These are phyloP conservation scores for Dactylellina drechsleri DNA, from an alignment of 2,329 filamentous ascomycete species.

Conservation along the genomic window DNA sequence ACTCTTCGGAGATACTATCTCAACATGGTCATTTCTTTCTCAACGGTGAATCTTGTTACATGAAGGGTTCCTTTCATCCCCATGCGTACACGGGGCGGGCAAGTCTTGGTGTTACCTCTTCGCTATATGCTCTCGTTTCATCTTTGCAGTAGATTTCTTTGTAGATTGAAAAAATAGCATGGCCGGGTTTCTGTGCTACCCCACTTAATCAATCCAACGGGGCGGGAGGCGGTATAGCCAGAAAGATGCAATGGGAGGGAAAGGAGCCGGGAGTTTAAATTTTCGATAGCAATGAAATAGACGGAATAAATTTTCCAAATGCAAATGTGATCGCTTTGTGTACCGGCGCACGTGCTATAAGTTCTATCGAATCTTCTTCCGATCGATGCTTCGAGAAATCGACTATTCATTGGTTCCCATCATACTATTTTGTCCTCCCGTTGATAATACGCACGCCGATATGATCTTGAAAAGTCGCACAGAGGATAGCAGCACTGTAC, in stretches of 20 bases:
- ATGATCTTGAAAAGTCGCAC: constrained; percentile 36
- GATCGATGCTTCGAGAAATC: constrained; percentile 15
- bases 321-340: neutral
- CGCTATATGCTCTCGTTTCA: neutral
- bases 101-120: neutral
- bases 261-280: too few species aligned
- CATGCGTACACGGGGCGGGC: neutral
- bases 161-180: too few species aligned
- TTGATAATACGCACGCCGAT: constrained; percentile 27
- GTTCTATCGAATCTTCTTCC: constrained; percentile 42
- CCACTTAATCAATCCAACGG: too few species aligned
- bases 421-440: constrained; percentile 9
- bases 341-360: constrained; percentile 26
- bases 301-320: too few species aligned
- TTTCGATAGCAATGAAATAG: too few species aligned
- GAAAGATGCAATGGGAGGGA: too few species aligned
- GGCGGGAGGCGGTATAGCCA: too few species aligned
- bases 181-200: too few species aligned
- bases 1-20: constrained; percentile 32
- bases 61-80: neutral
- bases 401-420: constrained; percentile 23
- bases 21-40: constrained; percentile 19
- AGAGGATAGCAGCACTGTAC: neutral
- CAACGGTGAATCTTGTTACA: constrained; percentile 23
- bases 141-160: neutral